A percentile compares a stretch with the other conserved stretches of the same genome.
These are phyloP conservation scores for Aspergillus persii DNA, from an alignment of 2,329 filamentous ascomycete species.

Conservation along the genomic window DNA sequence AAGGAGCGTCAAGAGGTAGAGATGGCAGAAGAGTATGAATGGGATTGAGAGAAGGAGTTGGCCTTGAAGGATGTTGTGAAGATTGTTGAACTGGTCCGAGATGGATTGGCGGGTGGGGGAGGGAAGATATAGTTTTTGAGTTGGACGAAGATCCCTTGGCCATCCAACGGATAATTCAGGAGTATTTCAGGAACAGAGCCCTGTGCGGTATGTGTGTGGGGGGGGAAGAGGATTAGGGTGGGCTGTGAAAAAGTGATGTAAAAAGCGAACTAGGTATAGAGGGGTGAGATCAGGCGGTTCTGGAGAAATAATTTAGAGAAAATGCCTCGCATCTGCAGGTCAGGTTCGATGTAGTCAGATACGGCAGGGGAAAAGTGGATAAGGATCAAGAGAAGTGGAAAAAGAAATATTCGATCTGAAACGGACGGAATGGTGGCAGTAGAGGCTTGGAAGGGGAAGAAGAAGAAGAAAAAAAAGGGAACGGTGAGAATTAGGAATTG, in stretches of 20 bases:
- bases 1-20: constrained; percentile 9
- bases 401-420: constrained; percentile 12
- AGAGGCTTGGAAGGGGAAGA: constrained; percentile 4
- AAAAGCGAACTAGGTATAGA: constrained; percentile 1
- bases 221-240: constrained; percentile 14
- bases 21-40: not conserved
- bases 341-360: constrained; percentile 13
- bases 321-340: constrained; percentile 16
- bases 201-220: constrained; percentile 16
- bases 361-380: not conserved
- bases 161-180: constrained; percentile 19
- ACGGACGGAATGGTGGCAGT: constrained; percentile 16
- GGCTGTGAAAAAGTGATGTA: constrained; percentile 21
- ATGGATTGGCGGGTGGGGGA: constrained; percentile 20
- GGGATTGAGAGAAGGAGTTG: constrained; percentile 6
- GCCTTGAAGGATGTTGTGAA: constrained; percentile 16
- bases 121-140: constrained; percentile 21
- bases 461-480: not conserved
- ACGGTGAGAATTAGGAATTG: constrained; percentile 5
- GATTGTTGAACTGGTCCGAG: constrained; percentile 22
- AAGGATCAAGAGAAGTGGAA: not conserved
- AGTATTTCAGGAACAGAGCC: constrained; percentile 16
- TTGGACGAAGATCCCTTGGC: constrained; percentile 21
- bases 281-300: constrained; percentile 15
- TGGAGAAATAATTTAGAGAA: not conserved